Conservation (phyloP, 805 yeast genomes). For the Pichia occidentalis region DNA sequence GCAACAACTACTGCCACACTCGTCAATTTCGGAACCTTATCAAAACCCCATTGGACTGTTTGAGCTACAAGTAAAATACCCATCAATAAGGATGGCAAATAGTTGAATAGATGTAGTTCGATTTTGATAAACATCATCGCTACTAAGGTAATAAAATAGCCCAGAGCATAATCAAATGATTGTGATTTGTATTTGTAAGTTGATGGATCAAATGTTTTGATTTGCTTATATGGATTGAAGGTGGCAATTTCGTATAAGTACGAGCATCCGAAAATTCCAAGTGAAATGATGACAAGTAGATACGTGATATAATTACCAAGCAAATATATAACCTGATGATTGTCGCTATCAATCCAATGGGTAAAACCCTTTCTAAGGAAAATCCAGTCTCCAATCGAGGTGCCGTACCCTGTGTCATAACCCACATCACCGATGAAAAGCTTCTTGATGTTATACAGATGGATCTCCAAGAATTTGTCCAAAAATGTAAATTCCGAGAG, state of each 20-base stretch:
- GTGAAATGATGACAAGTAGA: slow-evolving; percentile 36
- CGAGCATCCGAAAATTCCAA: slow-evolving; percentile 22
- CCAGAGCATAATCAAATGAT: slow-evolving; percentile 37
- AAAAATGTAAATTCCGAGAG: slow-evolving; percentile 34
- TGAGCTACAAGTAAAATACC: slow-evolving; percentile 40
- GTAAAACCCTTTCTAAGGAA: slow-evolving; percentile 50
- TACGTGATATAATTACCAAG: slow-evolving; percentile 61
- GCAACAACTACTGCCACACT: slow-evolving; percentile 21
- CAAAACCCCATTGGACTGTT: slow-evolving; percentile 35
- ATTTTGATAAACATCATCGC: slow-evolving; percentile 45
- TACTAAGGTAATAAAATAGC: slow-evolving; percentile 50
- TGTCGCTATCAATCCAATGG: slow-evolving; percentile 42
- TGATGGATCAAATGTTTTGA: slow-evolving; percentile 1
- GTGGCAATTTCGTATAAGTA: slow-evolving; percentile 13
- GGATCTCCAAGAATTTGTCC: slow-evolving; percentile 49
- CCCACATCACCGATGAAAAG: slow-evolving; percentile 21
- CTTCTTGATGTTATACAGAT: slow-evolving; percentile 45
- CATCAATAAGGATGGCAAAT: slow-evolving; percentile 45
- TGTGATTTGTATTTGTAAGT: slow-evolving; percentile 21
- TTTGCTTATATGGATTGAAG: slow-evolving; percentile 18
- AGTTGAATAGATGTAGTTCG: slow-evolving; percentile 39
- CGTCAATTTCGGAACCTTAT: slow-evolving; percentile 28
- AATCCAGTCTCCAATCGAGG: slow-evolving; percentile 46
- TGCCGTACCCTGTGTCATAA: background rate
- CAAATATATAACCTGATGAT: slow-evolving; percentile 39